Conservation (phyloP, 345 rosid genomes). For the Bruguiera gymnorhiza region DNA sequence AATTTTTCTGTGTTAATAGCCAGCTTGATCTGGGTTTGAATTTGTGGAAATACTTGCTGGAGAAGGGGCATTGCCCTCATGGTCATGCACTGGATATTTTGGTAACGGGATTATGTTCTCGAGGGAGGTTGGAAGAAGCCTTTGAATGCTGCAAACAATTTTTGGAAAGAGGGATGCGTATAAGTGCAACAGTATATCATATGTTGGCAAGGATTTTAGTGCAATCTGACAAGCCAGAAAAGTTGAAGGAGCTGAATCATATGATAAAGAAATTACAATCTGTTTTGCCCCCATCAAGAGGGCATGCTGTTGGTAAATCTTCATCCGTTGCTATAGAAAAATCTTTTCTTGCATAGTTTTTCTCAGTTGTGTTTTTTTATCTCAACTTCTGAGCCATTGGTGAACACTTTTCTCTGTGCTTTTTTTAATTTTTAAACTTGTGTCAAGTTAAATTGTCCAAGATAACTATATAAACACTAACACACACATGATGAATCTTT, state of each 20-base stretch:
- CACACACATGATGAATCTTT: too few relatives aligned
- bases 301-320: constrained; percentile 16
- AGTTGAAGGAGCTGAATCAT: constrained; percentile 48
- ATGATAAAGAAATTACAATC: constrained; percentile 47
- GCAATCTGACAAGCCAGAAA: constrained; percentile 37
- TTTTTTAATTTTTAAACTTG: neutral
- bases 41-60: constrained; percentile 60
- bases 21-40: constrained; percentile 53
- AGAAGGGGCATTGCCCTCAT: constrained; percentile 76
- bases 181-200: constrained; percentile 45
- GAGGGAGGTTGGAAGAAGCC: constrained; percentile 57
- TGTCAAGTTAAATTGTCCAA: neutral
- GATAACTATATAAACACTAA: neutral
- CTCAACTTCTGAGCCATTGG: neutral
- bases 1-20: constrained; percentile 55
- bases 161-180: constrained; percentile 66
- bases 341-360: neutral
- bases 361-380: neutral
- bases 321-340: neutral
- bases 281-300: constrained; percentile 51
- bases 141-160: constrained; percentile 60
- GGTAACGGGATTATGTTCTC: constrained; percentile 65
- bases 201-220: constrained; percentile 51
- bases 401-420: neutral
- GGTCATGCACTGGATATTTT: constrained; percentile 71